These are phyloP conservation scores for Zoysia matrella DNA, from an alignment of 202 grass and related monocot species.

Conservation along the genomic window DNA sequence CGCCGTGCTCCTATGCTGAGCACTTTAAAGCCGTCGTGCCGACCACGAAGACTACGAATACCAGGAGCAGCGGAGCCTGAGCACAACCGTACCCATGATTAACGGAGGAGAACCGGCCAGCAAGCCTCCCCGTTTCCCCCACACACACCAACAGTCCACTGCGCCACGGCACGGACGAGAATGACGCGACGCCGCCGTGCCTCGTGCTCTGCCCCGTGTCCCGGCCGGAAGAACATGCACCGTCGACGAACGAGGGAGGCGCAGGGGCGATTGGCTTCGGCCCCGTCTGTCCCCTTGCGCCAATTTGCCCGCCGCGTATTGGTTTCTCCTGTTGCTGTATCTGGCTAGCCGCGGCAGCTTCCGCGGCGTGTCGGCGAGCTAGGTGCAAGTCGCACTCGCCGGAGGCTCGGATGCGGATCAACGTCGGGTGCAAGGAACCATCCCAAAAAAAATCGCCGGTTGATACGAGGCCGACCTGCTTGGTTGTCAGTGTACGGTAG, in stretches of 20 bases:
- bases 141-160: background rate
- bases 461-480: no score
- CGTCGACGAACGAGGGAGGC: no score
- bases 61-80: background rate
- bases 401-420: constrained; percentile 7
- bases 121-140: background rate
- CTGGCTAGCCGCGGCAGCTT: background rate
- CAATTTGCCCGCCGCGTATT: background rate
- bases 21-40: background rate
- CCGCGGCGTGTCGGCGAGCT: background rate
- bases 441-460: no score
- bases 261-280: background rate
- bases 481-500: background rate
- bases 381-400: background rate
- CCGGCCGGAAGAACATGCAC: background rate
- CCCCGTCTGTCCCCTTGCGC: background rate
- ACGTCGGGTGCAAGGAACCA: background rate
- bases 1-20: background rate
- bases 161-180: background rate
- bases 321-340: no score
- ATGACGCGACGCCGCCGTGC: background rate
- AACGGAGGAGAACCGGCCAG: background rate
- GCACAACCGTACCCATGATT: background rate
- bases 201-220: background rate
- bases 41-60: background rate